Conservation (phyloP, 2,329 filamentous ascomycete genomes). For the Corynespora cassiicola region DNA sequence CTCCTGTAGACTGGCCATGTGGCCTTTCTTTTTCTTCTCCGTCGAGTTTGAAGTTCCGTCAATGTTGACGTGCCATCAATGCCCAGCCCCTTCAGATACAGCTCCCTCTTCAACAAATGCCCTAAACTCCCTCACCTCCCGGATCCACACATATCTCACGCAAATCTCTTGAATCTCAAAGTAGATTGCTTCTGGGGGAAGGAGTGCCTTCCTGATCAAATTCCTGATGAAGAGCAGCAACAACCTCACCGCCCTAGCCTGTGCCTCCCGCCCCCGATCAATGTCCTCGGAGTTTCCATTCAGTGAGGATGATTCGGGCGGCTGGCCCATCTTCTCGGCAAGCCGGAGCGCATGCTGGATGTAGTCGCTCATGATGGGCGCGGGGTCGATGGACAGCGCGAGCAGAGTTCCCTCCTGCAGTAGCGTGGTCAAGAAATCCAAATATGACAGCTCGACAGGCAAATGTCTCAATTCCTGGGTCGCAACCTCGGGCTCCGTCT, state of each 20-base stretch:
- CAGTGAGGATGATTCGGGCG: slow-evolving; percentile 12
- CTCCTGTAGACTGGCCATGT: too few species aligned
- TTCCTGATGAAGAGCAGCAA: slow-evolving; percentile 48
- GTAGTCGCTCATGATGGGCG: slow-evolving; percentile 39
- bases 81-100: slow-evolving; percentile 1
- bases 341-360: slow-evolving; percentile 47
- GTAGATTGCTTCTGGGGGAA: slow-evolving; percentile 38
- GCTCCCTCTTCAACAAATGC: slow-evolving; percentile 32
- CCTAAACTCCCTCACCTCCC: slow-evolving; percentile 48
- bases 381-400: slow-evolving; percentile 30
- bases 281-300: slow-evolving; percentile 12
- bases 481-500: slow-evolving; percentile 25
- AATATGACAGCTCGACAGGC: slow-evolving; percentile 43
- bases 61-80: too few species aligned
- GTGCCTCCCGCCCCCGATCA: slow-evolving; percentile 41
- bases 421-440: slow-evolving; percentile 49
- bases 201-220: slow-evolving; percentile 39
- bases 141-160: slow-evolving; percentile 47
- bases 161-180: slow-evolving; percentile 51
- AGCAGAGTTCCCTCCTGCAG: slow-evolving; percentile 32
- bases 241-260: slow-evolving; percentile 43
- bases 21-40: too few species aligned
- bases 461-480: slow-evolving; percentile 40
- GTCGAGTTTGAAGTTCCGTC: too few species aligned
- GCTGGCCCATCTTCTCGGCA: slow-evolving; percentile 37